These are phyloP conservation scores for Niebla homalea DNA, from an alignment of 495 filamentous ascomycete genomes.

Conservation along the genomic window DNA sequence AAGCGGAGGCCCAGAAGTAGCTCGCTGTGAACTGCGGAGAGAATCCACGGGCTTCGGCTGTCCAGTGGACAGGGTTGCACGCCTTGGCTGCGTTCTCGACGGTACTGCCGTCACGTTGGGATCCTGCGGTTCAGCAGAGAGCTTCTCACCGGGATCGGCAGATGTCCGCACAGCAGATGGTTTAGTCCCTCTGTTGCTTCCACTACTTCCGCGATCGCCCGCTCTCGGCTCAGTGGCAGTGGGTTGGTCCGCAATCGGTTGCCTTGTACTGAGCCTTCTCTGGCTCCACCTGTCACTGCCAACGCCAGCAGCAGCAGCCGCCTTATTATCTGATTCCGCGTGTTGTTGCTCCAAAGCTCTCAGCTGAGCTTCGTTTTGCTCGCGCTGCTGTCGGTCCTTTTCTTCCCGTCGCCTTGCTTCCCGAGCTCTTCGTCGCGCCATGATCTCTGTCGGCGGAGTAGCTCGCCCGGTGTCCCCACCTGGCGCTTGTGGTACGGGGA, in stretches of 20 bases:
- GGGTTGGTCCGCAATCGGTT: constrained; percentile 10
- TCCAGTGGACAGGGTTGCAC: constrained; percentile 16
- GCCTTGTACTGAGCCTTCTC: constrained; percentile 22
- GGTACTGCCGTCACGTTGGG: constrained; percentile 4
- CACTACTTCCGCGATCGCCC: constrained; percentile 16
- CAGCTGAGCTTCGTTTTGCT: constrained; percentile 41
- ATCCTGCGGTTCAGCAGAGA: background rate
- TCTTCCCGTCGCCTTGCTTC: constrained; percentile 50
- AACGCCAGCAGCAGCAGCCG: constrained; percentile 40
- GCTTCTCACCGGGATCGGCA: background rate
- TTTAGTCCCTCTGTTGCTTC: constrained; percentile 1
- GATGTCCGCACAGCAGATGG: background rate
- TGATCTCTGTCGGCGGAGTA: constrained; percentile 55
- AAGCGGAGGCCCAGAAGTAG: constrained; percentile 9
- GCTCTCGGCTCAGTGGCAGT: constrained; percentile 8
- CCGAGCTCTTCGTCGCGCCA: constrained; percentile 55
- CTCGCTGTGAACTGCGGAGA: constrained; percentile 10
- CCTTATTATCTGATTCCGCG: constrained; percentile 34
- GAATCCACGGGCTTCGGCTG: constrained; percentile 21
- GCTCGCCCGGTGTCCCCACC: constrained; percentile 27
- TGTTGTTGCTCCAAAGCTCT: constrained; percentile 38
- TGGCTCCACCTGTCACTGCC: constrained; percentile 19
- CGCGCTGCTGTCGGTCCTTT: constrained; percentile 31
- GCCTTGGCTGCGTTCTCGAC: constrained; percentile 13
- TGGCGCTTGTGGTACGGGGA: constrained; percentile 30